phyloP scores from a whole-genome alignment of 345 rosid genomes.

The Alliaria petiolata region DNA sequence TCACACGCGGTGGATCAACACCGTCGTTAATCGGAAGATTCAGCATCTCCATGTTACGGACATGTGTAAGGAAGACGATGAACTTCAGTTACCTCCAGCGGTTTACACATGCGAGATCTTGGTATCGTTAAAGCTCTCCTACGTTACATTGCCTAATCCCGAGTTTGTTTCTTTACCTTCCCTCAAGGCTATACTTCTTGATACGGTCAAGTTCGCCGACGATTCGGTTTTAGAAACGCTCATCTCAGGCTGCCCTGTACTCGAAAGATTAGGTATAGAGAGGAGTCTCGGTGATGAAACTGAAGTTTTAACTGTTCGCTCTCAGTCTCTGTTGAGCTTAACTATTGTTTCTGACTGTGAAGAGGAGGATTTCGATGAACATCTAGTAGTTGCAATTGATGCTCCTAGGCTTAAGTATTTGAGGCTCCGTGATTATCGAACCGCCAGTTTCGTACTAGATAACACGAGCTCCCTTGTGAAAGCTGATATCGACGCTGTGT shows the following conservation, averaged over 20 bases:
- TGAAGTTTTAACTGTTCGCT: background rate
- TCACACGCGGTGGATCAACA: background rate
- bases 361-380: too few relatives aligned
- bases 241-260: background rate
- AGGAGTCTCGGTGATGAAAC: background rate
- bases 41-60: background rate
- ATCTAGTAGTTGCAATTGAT: background rate
- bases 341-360: background rate
- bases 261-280: background rate
- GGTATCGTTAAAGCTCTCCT: background rate
- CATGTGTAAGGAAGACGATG: too few relatives aligned
- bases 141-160: background rate
- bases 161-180: background rate
- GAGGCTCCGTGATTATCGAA: background rate
- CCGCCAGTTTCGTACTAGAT: background rate
- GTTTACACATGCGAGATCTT: slow-evolving; percentile 5
- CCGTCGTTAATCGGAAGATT: background rate
- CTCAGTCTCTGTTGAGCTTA: background rate
- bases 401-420: background rate
- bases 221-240: background rate
- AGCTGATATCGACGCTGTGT: background rate
- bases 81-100: background rate
- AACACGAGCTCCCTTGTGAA: background rate
- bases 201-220: background rate
- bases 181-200: background rate